phyloP scores from a whole-genome alignment of 2,329 filamentous ascomycete species.

The Knoxdaviesia proteae region DNA sequence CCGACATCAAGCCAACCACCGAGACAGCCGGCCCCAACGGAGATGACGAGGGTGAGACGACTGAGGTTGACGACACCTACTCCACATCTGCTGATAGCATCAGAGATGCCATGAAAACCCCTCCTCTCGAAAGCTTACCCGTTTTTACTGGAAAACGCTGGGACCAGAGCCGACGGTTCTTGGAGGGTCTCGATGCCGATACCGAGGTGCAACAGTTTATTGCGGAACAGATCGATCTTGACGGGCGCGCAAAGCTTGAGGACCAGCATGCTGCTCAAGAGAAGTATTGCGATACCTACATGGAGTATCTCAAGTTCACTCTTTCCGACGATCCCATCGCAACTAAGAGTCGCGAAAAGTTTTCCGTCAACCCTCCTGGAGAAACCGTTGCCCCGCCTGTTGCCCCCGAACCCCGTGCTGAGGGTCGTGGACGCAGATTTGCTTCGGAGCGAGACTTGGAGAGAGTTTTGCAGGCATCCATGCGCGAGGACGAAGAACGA shows the following conservation, averaged over 20 bases:
- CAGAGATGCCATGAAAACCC: conserved; percentile 30
- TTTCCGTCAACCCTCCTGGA: conserved; percentile 17
- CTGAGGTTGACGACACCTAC: conserved; percentile 33
- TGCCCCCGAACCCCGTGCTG: conserved; percentile 26
- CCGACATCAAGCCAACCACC: conserved; percentile 9
- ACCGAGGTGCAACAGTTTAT: conserved; percentile 23
- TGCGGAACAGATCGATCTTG: conserved; percentile 20
- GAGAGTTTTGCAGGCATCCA: conserved; percentile 49
- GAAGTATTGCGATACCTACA: conserved; percentile 25
- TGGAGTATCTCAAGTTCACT: conserved; percentile 32
- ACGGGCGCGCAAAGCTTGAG: conserved; percentile 14
- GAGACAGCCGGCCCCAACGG: conserved; percentile 25
- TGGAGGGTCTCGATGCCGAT: conserved; percentile 19
- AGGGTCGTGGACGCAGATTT: conserved; percentile 31
- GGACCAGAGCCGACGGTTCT: conserved; percentile 24
- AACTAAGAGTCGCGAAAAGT: conserved; percentile 32
- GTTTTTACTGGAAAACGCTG: conserved; percentile 23
- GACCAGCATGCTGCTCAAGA: conserved; percentile 19
- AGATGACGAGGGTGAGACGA: conserved; percentile 29
- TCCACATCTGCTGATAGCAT: conserved; percentile 25
- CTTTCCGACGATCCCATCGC: conserved; percentile 32
- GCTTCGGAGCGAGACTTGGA: conserved; percentile 56
- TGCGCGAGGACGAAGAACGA: conserved; percentile 48
- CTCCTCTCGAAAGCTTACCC: conserved; percentile 32
- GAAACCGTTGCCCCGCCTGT: conserved; percentile 10